Evolutionary conservation across 768 basidiomycete genomes (phyloP).

Genomic region (Termitomyces bulborhizus): DNA sequence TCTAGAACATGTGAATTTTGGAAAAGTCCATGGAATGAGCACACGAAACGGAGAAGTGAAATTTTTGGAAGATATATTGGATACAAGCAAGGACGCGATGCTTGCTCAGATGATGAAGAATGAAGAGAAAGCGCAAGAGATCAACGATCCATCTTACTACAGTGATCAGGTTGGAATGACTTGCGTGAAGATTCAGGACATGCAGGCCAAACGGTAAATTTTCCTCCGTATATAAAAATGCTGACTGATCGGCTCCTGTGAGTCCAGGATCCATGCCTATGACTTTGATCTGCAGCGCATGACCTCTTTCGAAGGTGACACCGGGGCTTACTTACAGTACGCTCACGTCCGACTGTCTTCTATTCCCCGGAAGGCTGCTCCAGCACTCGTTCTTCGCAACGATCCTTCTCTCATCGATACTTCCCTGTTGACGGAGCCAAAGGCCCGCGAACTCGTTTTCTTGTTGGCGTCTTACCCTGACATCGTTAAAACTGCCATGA

Average conservation of each 20-base stretch:
- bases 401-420: slow-evolving; percentile 6
- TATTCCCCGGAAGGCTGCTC: slow-evolving; percentile 7
- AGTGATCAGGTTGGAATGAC: slow-evolving; percentile 85
- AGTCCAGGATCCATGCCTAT: slow-evolving; percentile 83
- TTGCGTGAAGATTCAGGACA: slow-evolving; percentile 95
- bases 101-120: slow-evolving; percentile 95
- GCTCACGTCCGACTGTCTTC: slow-evolving; percentile 92
- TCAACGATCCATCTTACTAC: slow-evolving; percentile 78
- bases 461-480: slow-evolving; percentile 9
- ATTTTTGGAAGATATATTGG: slow-evolving; percentile 87
- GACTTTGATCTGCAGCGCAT: slow-evolving; percentile 91
- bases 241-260: not conserved
- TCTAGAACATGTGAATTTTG: slow-evolving; percentile 86
- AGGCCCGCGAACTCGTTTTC: slow-evolving; percentile 8
- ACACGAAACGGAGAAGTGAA: slow-evolving; percentile 89
- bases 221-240: not conserved
- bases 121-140: slow-evolving; percentile 79
- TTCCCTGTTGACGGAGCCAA: slow-evolving; percentile 1
- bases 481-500: slow-evolving; percentile 1
- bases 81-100: slow-evolving; percentile 83
- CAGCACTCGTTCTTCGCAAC: not conserved
- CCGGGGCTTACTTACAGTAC: slow-evolving; percentile 92
- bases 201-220: slow-evolving; percentile 82
- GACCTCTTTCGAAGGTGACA: slow-evolving; percentile 93
- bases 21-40: slow-evolving; percentile 90